These are phyloP conservation scores for Arachis stenosperma DNA, from an alignment of 306 rosid species.

Conservation along the genomic window DNA sequence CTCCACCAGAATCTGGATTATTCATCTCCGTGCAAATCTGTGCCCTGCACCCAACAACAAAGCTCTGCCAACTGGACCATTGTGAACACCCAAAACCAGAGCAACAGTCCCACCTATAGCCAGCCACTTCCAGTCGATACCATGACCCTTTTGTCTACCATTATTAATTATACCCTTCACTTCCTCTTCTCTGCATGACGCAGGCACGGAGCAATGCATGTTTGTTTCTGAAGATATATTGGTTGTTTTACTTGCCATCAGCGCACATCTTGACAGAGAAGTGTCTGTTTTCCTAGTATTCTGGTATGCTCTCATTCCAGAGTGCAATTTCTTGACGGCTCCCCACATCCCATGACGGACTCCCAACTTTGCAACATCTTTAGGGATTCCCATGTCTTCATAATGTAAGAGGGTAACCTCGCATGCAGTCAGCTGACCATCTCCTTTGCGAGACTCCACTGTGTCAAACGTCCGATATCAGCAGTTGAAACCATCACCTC, in stretches of 20 bases:
- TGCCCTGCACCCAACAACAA: conserved; percentile 89
- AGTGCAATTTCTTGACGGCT: conserved; percentile 87
- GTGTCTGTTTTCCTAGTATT: conserved; percentile 70
- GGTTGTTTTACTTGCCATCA: conserved; percentile 77
- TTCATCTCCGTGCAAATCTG: conserved; percentile 76
- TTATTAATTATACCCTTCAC: conserved; percentile 34
- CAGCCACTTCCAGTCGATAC: conserved; percentile 96
- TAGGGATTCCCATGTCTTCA: conserved; percentile 99
- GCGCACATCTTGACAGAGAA: conserved; percentile 69
- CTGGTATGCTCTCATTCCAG: conserved; percentile 96
- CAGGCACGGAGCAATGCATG: conserved; percentile 52
- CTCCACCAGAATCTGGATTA: conserved; percentile 29
- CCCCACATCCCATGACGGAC: conserved; percentile 99
- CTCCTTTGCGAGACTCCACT: conserved; percentile 94
- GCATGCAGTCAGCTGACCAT: conserved; percentile 85
- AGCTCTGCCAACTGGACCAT: conserved; percentile 77
- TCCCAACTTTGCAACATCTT: conserved; percentile 95
- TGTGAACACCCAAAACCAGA: conserved; percentile 84
- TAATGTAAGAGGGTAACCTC: conserved; percentile 91
- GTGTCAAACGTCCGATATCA: conserved; percentile 49
- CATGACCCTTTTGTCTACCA: conserved; percentile 45
- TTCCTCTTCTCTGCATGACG: conserved; percentile 55
- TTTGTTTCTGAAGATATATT: conserved; percentile 54
- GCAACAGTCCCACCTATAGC: conserved; percentile 92
- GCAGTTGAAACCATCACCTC: conserved; percentile 21